Evolutionary conservation across 2,329 filamentous ascomycete species (phyloP).

Genomic region (Paraconiothyrium sp.): DNA sequence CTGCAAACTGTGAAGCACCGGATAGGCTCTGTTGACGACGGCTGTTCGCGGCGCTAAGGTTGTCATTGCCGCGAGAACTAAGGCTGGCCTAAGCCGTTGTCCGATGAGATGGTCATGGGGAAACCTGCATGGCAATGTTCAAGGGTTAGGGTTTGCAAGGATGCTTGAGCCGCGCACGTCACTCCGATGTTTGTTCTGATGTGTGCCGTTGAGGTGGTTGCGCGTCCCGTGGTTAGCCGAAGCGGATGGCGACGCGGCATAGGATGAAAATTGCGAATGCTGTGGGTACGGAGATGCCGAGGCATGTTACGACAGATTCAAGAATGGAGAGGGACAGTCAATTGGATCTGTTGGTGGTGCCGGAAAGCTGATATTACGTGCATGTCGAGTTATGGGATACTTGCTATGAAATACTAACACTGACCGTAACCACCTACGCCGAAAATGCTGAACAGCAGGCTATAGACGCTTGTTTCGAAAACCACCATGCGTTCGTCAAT

Average conservation of each 20-base stretch:
- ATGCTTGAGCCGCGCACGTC: not conserved
- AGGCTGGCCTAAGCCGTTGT: not conserved
- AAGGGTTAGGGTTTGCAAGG: not conserved
- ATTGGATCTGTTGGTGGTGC: too few relatives aligned
- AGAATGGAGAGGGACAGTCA: not conserved
- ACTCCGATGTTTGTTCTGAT: not conserved
- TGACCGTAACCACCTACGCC: not conserved
- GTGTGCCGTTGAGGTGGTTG: not conserved
- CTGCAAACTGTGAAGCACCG: too few relatives aligned
- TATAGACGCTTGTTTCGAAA: not conserved
- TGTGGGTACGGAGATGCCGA: not conserved
- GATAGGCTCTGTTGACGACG: slow-evolving; percentile 1
- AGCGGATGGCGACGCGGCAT: not conserved
- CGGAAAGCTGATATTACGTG: too few relatives aligned
- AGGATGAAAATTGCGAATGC: not conserved
- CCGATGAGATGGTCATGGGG: not conserved
- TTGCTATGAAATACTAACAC: too few relatives aligned
- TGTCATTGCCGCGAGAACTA: too few relatives aligned
- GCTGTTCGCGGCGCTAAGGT: slow-evolving; percentile 1
- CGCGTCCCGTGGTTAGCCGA: not conserved
- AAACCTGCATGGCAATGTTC: not conserved
- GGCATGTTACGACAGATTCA: not conserved
- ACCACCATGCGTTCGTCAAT: slow-evolving; percentile 7
- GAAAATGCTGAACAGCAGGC: not conserved
- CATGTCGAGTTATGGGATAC: too few relatives aligned